Base-by-base conservation (phyloP, 2,329 filamentous ascomycete genomes). In the Fusarium sp. region DNA sequence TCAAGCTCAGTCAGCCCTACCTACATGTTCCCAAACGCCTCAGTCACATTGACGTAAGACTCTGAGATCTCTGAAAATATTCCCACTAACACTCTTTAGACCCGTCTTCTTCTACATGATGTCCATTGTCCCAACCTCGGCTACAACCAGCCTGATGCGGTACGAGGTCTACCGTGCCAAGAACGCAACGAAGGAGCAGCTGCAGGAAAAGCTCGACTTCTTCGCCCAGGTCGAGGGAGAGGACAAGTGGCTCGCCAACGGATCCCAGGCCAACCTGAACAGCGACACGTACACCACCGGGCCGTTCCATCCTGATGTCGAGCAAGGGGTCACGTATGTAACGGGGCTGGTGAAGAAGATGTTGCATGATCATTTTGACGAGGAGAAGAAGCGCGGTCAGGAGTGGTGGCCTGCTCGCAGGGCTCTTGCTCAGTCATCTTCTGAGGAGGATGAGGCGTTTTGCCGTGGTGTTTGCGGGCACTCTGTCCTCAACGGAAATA, bases 141-240 rank as follows among this genome's bases (percentile, higher is more conserved):
- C 89, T 0, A 84, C 81, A 30, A 85, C 81, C 32, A 88, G 86
- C 5, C 82, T 84, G 54, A 91, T 92, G 87, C 84, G 85, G 64
- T 91, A 92, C 79, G 88, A 92, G 78, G 87, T 92, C 41, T 92
- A 87, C 84, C 86, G 88, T 70, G 88, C 91, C 84, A 89, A 88
- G 77, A 82, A 87, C 74, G 87, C 89, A 5, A 85, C 84, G 4
- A 86, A 90, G n/a, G 86, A 87, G 30, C 86, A 90, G 62, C 91
- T 92, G 78, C 80, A 85, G 23, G 81, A 84, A 48, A 88, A 91
- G 78, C 87, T 85, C 80, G 81, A 88, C 39, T 88, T 91, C 76
- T 92, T 91, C 83, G 88, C 88, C 79, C 87, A 88, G 43, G 87
- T 92, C 78, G 89, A 92, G 87, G 84, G 85, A 5, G 90, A 92